A percentile compares a stretch with the other conserved stretches of the same genome.
Evolutionary conservation across 163 green algal species (phyloP).

Genomic region (Prototheca wickerhamii): DNA sequence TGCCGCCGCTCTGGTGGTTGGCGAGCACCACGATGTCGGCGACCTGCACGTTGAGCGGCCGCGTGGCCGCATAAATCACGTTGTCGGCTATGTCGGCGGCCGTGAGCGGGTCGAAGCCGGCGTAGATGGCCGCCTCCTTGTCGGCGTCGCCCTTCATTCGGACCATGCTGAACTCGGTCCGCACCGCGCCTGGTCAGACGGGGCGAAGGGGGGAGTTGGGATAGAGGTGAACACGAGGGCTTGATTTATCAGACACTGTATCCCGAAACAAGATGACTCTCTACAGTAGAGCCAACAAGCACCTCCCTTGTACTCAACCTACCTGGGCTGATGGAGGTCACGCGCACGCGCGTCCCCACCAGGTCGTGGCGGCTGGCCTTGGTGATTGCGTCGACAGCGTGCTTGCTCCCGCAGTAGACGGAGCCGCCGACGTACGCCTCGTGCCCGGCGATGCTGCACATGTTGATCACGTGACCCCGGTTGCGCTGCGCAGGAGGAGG

Average conservation of each 20-base stretch:
- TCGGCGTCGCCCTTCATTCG: slow-evolving; percentile 51
- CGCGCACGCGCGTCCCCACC: slow-evolving; percentile 56
- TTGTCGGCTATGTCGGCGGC: slow-evolving; percentile 72
- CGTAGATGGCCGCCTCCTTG: slow-evolving; percentile 63
- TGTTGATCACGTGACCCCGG: slow-evolving; percentile 76
- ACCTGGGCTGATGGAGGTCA: slow-evolving; percentile 62
- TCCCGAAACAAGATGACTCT: too few relatives aligned
- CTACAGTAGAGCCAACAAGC: neutral
- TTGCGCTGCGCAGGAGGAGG: slow-evolving; percentile 29
- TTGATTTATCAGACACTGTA: too few relatives aligned
- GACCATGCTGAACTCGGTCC: slow-evolving; percentile 69
- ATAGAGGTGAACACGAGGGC: neutral
- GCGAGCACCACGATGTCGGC: slow-evolving; percentile 45
- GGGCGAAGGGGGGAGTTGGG: neutral
- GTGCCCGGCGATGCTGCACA: slow-evolving; percentile 61
- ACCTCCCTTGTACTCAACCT: neutral
- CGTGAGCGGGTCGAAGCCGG: slow-evolving; percentile 56
- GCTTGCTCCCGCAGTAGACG: slow-evolving; percentile 75
- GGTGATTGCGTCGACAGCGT: slow-evolving; percentile 43
- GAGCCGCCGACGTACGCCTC: slow-evolving; percentile 63
- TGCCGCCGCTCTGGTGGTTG: slow-evolving; percentile 31
- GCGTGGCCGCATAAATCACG: slow-evolving; percentile 52
- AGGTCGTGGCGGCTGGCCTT: slow-evolving; percentile 60
- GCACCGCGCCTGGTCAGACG: slow-evolving; percentile 43
- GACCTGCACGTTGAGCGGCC: slow-evolving; percentile 49